phyloP scores from a whole-genome alignment of 495 filamentous ascomycete species.

The Trichoderma gamsii region DNA sequence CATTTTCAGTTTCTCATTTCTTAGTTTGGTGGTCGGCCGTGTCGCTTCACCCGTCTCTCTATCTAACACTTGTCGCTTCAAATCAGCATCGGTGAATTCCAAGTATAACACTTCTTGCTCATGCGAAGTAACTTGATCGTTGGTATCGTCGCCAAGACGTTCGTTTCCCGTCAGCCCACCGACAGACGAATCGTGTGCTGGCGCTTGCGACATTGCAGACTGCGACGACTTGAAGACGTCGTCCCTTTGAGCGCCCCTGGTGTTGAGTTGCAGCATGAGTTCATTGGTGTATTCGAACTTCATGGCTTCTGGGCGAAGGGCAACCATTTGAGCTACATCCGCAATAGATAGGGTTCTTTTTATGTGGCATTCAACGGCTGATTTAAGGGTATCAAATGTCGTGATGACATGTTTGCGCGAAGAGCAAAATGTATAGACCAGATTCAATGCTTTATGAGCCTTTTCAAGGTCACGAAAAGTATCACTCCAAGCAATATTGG shows the following conservation, averaged over 20 bases:
- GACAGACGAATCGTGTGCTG: slow-evolving; percentile 44
- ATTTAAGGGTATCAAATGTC: slow-evolving; percentile 80
- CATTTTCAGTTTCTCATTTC: slow-evolving; percentile 82
- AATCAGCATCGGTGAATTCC: slow-evolving; percentile 86
- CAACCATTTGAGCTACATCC: slow-evolving; percentile 77
- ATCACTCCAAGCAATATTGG: background rate
- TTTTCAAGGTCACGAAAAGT: slow-evolving; percentile 52
- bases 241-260: slow-evolving; percentile 56
- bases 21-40: slow-evolving; percentile 55
- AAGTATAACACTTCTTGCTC: slow-evolving; percentile 71
- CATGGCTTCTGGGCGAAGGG: slow-evolving; percentile 67
- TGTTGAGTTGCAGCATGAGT: slow-evolving; percentile 68
- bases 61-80: slow-evolving; percentile 71
- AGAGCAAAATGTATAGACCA: slow-evolving; percentile 91
- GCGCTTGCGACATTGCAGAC: slow-evolving; percentile 34
- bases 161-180: slow-evolving; percentile 44
- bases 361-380: slow-evolving; percentile 77
- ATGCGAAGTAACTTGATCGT: slow-evolving; percentile 24
- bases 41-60: slow-evolving; percentile 65
- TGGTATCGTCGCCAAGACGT: slow-evolving; percentile 28
- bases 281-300: slow-evolving; percentile 85
- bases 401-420: slow-evolving; percentile 87
- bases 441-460: slow-evolving; percentile 76
- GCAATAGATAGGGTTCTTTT: slow-evolving; percentile 61
- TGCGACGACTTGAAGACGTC: slow-evolving; percentile 42